Evolutionary conservation across 805 yeast species (phyloP), one percentile per base, ranked within the genome.

Genomic region (Cyberlindnera maritima): DNA sequence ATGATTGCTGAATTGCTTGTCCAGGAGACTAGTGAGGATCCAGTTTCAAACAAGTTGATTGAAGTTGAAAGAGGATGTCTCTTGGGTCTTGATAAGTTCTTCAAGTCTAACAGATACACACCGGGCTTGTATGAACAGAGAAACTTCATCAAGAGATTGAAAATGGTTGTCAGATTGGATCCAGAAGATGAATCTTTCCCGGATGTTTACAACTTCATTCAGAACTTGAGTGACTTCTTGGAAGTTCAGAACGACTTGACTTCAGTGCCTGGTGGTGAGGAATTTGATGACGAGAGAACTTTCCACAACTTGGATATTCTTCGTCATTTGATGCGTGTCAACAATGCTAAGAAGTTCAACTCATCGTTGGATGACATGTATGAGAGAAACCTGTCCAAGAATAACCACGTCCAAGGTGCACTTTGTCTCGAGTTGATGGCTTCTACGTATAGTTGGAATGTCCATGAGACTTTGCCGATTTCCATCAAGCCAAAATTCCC

Each of bases 231-330:
- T 21, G 83, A 80, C 20, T 86, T 87, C 64, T 66, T 88, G 48
- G 79, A 74, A 44, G 79, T 81, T 14, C 72, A 86, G 58, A 74
- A 79, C 50, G 88, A 86, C 57, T 76, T 85, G 56, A 78, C 78
- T 56, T 76, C 78, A 48, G 88, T 89, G 47, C 96, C 96, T 13
- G 76, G 74, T 39, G 90, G 90, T 17, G 82, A 82, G 36, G 96
- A 88, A 59, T 90, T 85, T 64, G 92, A 86, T 57, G 92, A 87
- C 62, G 96, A 89, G 64, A 74, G 96, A 59, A 83, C 90, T 5
- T 85, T 86, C 76, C 86, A 85, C 61, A 80, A 80, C 49, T 72
- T 89, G 60, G 85, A 83, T 57, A 82, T 88, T 58, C 79, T 87
- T 52, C 83, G 89, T 36, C 88, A 80, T 66, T 72, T 89, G 64